Base-by-base conservation (phyloP, 2,329 filamentous ascomycete species). In the Didymella segeticola region DNA sequence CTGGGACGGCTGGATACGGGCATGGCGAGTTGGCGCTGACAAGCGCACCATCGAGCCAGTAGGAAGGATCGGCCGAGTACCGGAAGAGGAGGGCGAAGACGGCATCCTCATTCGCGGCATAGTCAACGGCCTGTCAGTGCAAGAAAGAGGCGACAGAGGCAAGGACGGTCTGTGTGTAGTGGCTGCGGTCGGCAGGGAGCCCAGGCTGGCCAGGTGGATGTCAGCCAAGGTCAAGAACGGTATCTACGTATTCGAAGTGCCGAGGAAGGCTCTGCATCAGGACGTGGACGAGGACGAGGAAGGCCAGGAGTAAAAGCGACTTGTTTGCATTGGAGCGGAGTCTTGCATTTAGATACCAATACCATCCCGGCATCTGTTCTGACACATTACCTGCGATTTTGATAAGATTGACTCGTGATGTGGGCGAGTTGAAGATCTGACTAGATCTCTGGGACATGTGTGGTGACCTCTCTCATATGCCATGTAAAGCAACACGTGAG, bases 1-100 rank as follows among this genome's bases (percentile, higher is more conserved):
- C 75, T 99, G 93, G 93, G 95, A 96, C 71, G 95, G 95, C 2
- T 87, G 85, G 74, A 82, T 99, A 53, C 83, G 93, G 43, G 88
- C 88, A 5, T 99, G 95, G 95, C 86, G 83, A 56, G 82, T 99
- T 17, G 89, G 87, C 9, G 56, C 61, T 47, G 86, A 90, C 34
- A 93, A 97, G 72, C 95, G 93, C 77, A 66, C 61, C 19, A 68
- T 99, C 37, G 87, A 95, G 67, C 77, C 85, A 0, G 75, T 91
- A 7, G 92, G 91, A 1, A 80, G 86, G 1, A 78, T 95, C 25
- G 88, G 85, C 12, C 61, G 60, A 2, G 54, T 73, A 9, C 62
- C 69, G 11, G 31, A 56, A 19, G 56, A 62, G n/a, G 56, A 57
- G 8, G 61, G 64, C 14, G 54, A 50, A 20, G 56, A 68, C 33